These are phyloP conservation scores for Cinnamomum micranthum DNA, from an alignment of 164 flowering plant species.

Conservation along the genomic window DNA sequence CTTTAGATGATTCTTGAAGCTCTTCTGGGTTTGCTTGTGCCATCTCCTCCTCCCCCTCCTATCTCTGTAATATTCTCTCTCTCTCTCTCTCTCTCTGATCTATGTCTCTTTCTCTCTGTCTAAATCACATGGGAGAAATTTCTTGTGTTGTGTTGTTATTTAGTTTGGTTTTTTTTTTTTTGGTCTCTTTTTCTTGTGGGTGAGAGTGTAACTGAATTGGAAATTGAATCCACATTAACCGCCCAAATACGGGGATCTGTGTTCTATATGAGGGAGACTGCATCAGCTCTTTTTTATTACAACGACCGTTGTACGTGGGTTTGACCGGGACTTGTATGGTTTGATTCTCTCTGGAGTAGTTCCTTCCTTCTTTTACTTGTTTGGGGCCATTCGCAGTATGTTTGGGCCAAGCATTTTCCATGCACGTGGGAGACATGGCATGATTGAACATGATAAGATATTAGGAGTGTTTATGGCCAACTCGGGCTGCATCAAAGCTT, in stretches of 20 bases:
- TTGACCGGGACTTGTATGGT: constrained; percentile 19
- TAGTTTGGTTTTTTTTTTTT: background rate
- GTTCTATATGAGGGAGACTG: background rate
- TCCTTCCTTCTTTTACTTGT: background rate
- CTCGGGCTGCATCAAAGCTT: too few relatives aligned
- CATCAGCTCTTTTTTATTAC: constrained; percentile 9
- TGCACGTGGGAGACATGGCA: too few relatives aligned
- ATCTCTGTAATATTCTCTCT: background rate
- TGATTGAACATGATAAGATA: too few relatives aligned
- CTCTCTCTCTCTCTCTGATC: background rate
- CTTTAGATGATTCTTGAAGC: constrained; percentile 14
- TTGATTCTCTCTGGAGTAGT: constrained; percentile 1
- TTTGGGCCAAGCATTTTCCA: background rate
- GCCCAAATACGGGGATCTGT: constrained; percentile 25
- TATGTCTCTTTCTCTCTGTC: background rate
- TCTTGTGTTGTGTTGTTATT: background rate
- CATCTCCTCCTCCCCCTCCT: background rate
- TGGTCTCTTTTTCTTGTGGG: background rate
- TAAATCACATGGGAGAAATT: background rate
- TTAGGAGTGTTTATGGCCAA: too few relatives aligned
- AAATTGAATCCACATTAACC: constrained; percentile 40
- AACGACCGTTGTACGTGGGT: constrained; percentile 16
- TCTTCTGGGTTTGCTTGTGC: constrained; percentile 22
- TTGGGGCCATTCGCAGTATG: background rate
- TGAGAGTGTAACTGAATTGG: constrained; percentile 14